Evolutionary conservation across 169 alveolate species (phyloP), one percentile per base, ranked within the genome.

Genomic region (Cryptosporidium ubiquitum): DNA sequence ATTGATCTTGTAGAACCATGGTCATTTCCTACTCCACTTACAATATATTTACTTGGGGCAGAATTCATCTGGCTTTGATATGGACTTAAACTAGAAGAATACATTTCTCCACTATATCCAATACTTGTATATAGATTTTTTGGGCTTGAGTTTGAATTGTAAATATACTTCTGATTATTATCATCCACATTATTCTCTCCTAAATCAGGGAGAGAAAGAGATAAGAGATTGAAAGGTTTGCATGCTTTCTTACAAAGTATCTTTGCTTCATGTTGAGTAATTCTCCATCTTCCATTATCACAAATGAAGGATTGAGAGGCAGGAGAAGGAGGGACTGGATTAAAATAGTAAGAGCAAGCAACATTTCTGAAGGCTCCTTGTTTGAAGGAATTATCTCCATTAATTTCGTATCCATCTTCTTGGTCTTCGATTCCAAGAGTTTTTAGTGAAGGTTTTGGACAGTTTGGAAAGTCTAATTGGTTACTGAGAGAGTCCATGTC

Each of bases 231-330:
- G 55, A 73, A 73, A 37, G 85, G 70, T 12, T 35, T 58, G 31
- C 89, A 79, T 18, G 79, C 52, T 29, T 79, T 79, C 52, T 58
- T 79, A 29, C 89, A 79, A 9, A 60, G 47, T 9, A 79, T 79
- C 39, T 79, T 79, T 12, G 58, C 44, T 29, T 79, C 89, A 47
- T 79, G 55, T 14, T 79, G 89, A 0, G 74, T 79, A 40, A 29
- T 79, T 29, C 89, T 79, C 89, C 89, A 79, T 26, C 75, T 79
- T 20, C 89, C 89, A 79, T 79, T 79, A 31, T 79, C 89, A 61
- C 89, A 79, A 37, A 79, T 79, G 33, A 60, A 79, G 5, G 79
- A 20, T 26, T 79, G 89, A 12, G 89, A 61, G 0, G 75, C 73
- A 16, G 89, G 68, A 61, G 68, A 60, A 16, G 89, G 74, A 3